These are phyloP conservation scores for Fusarium anthophilum DNA, from an alignment of 2,329 filamentous ascomycete species.

Conservation along the genomic window DNA sequence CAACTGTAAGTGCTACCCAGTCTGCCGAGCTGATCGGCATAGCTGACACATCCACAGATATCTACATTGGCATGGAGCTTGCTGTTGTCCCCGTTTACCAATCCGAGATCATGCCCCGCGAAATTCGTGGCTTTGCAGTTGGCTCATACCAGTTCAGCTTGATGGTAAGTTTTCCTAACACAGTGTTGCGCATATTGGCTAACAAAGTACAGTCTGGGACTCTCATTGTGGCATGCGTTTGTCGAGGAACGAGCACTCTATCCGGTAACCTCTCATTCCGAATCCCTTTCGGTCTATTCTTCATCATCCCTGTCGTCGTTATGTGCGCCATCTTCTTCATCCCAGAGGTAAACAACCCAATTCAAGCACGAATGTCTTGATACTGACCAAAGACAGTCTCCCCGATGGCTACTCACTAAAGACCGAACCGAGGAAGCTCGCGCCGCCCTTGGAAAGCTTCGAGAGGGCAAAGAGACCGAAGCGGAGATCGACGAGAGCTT, in stretches of 20 bases:
- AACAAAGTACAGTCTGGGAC: background rate
- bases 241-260: constrained; percentile 31
- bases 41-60: background rate
- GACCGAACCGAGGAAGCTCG: constrained; percentile 29
- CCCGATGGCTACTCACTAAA: constrained; percentile 38
- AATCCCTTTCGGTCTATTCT: constrained; percentile 36
- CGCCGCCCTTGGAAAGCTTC: constrained; percentile 7
- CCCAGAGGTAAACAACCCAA: constrained; percentile 15
- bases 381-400: constrained; percentile 13
- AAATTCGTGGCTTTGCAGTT: constrained; percentile 49
- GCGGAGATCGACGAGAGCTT: constrained; percentile 24
- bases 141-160: constrained; percentile 48
- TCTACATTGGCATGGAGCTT: constrained; percentile 38
- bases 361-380: accelerated
- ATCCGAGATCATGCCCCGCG: constrained; percentile 43
- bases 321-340: constrained; percentile 34
- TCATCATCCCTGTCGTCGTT: constrained; percentile 31
- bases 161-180: constrained; percentile 17
- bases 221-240: constrained; percentile 39
- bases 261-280: constrained; percentile 34
- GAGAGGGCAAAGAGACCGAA: constrained; percentile 30
- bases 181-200: accelerated
- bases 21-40: background rate
- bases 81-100: constrained; percentile 47
- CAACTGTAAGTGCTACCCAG: constrained; percentile 5